Evolutionary conservation across 768 basidiomycete species (phyloP).

Genomic region (Lentinula edodes): DNA sequence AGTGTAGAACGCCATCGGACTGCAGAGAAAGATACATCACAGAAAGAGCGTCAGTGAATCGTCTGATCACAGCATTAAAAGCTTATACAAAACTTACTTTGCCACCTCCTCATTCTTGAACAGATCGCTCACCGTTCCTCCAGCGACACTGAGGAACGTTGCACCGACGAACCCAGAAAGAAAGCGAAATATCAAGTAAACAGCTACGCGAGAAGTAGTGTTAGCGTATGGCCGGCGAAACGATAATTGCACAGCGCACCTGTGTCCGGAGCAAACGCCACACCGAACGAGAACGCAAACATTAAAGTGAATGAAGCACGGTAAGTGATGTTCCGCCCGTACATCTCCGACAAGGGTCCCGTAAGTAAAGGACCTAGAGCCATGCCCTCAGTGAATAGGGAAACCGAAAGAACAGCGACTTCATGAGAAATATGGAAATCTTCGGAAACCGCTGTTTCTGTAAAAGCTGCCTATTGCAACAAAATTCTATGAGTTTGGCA

Average conservation of each 20-base stretch:
- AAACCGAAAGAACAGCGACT: slow-evolving; percentile 48
- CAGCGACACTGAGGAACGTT: slow-evolving; percentile 51
- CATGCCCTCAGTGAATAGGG: slow-evolving; percentile 53
- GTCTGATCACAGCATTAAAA: background rate
- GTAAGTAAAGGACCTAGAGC: slow-evolving; percentile 51
- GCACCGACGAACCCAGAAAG: slow-evolving; percentile 51
- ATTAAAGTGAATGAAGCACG: slow-evolving; percentile 53
- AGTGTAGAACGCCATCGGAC: slow-evolving; percentile 50
- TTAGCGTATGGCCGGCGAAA: background rate
- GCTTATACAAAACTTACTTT: slow-evolving; percentile 32
- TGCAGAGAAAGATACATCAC: too few species aligned
- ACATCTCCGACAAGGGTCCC: slow-evolving; percentile 52
- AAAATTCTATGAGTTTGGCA: background rate
- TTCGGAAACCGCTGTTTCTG: slow-evolving; percentile 51
- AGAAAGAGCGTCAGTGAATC: too few species aligned
- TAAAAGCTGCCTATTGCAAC: slow-evolving; percentile 48
- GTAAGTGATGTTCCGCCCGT: slow-evolving; percentile 64
- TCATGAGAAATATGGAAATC: slow-evolving; percentile 42
- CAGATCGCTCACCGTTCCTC: slow-evolving; percentile 51
- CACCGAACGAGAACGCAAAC: slow-evolving; percentile 61
- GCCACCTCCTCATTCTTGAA: slow-evolving; percentile 53
- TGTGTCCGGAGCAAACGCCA: slow-evolving; percentile 67
- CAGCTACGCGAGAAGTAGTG: slow-evolving; percentile 25
- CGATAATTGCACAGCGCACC: slow-evolving; percentile 28
- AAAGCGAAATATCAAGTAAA: slow-evolving; percentile 56